phyloP scores from a whole-genome alignment of 148 eudicot species.

The Pouteria glomerata region DNA sequence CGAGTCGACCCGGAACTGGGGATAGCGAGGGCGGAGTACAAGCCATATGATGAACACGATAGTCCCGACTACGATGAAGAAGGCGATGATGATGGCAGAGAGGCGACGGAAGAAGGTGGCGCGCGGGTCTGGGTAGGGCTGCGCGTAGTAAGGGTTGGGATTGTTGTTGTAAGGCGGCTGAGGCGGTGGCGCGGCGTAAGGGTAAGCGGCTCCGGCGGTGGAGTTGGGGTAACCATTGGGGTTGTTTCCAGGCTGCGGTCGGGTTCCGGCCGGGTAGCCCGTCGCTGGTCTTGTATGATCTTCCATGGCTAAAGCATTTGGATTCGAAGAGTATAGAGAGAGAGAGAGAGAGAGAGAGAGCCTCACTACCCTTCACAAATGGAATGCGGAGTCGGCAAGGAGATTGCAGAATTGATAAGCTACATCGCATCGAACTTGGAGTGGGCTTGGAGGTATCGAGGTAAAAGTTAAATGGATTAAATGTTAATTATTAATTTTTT shows the following conservation, averaged over 20 bases:
- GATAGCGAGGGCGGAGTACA: slow-evolving; percentile 74
- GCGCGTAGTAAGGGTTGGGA: slow-evolving; percentile 25
- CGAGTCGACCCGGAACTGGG: slow-evolving; percentile 47
- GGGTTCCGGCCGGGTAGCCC: neutral
- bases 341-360: too few species aligned
- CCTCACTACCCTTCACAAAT: too few species aligned
- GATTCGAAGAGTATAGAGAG: neutral
- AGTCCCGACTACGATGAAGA: slow-evolving; percentile 47
- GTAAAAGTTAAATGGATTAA: too few species aligned
- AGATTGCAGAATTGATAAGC: too few species aligned
- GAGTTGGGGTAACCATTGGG: neutral
- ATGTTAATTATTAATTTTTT: too few species aligned
- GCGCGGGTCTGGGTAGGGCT: slow-evolving; percentile 27
- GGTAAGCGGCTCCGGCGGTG: neutral
- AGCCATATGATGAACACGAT: slow-evolving; percentile 64
- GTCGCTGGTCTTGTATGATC: neutral
- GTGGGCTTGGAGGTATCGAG: too few species aligned
- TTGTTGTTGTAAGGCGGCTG: slow-evolving; percentile 34
- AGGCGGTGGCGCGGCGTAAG: neutral
- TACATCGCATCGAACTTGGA: too few species aligned
- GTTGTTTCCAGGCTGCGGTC: neutral
- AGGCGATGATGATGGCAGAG: slow-evolving; percentile 40
- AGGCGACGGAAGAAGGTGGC: slow-evolving; percentile 63
- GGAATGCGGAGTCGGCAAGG: too few species aligned
- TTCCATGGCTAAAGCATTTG: too few species aligned